Base-by-base conservation (phyloP, 2,329 filamentous ascomycete species). In the Drechslerella stenobrocha region DNA sequence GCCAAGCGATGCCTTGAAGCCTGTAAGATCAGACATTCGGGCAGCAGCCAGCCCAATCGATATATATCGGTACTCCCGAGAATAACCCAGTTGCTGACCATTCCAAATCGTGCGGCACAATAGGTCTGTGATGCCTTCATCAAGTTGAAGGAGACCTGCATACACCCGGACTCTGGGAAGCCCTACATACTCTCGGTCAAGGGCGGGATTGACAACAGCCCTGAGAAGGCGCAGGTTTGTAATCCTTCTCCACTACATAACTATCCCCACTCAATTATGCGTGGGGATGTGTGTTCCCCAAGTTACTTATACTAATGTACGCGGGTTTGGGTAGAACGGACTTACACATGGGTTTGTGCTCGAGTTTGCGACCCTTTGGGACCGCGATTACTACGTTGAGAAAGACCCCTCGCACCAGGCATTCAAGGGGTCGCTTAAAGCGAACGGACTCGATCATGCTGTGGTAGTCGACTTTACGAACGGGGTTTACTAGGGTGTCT, bases 301-400 rank as follows among this genome's bases (percentile, higher is more conserved):
- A 45, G 3, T 20, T 7, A 7, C 3, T 37, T 13, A 15, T 15
- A 45, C 15, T n/a, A 3, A 9, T 47, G 15, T 35, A 3, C 40
- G n/a, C n/a, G n/a, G n/a, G n/a, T n/a, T n/a, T 46, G 9, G 22
- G 30, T 45, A 79, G 77, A 72, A 75, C 53, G 77, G 77, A 13
- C 71, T 78, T n/a, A 77, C 76, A 22, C 77, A 79, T 58, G 78
- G 75, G 1, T 80, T 79, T 52, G 74, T 79, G 9, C 71, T 78
- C 13, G 74, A 77, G 46, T 80, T 80, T 65, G 72, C 73, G 13
- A 76, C 73, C n/a, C 57, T 72, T 2, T 75, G 76, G 40, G 77
- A 80, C 52, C 74, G 78, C 24, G 75, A 79, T 55, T 79, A 77
- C 65, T 80, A 79, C 58, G 75, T 79, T 20, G 72, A 76, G 15